Evolutionary conservation across 441 rosid genomes (phyloP), one percentile per base, ranked within the genome.

Genomic region (Populus hybrid): DNA sequence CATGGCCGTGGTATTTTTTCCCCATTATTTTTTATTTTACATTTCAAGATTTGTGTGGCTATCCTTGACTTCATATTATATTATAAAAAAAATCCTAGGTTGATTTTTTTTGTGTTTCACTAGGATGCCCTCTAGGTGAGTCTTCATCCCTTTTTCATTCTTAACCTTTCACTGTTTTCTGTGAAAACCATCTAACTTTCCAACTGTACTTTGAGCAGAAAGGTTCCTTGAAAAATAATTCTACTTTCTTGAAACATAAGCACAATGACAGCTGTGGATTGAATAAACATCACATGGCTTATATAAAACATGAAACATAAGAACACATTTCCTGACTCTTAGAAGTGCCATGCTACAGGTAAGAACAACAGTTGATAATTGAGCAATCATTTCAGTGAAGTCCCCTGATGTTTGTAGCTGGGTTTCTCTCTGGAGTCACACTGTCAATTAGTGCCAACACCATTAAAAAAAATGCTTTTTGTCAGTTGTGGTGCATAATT

Each of bases 1-100:
- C 92, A 83, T 76, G 90, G 87, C 72, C 61, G 61, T 0, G 61
- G 61, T 54, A 54, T 18, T 54, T 20, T 38, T 30, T 30, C 64
- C 28, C 32, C 46, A 18, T 16, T 0, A 10, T 32, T 36, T 73
- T 63, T 23, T 3, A 35, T 6, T 30, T 14, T 16, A 2, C 21
- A 16, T 54, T 46, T 54, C 61, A 54, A 18, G 61, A 54, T 54
- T 8, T 5, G 7, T 54, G 7, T 2, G 8, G 59, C 59, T 16
- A 50, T 54, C 61, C 61, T 54, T 54, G 61, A 54, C 8, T 54
- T 54, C 21, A 54, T 54, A 54, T 54, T 18, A 16, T 54, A 16
- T 54, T 16, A 42, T 10, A 5, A 54, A 54, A 54, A 54, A 35
- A 54, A 54, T 18, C 9, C 21, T 18, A 54, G 61, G 21, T 54